These are phyloP conservation scores for Stagonosporopsis tanaceti DNA, from an alignment of 2,329 filamentous ascomycete species.

Conservation along the genomic window DNA sequence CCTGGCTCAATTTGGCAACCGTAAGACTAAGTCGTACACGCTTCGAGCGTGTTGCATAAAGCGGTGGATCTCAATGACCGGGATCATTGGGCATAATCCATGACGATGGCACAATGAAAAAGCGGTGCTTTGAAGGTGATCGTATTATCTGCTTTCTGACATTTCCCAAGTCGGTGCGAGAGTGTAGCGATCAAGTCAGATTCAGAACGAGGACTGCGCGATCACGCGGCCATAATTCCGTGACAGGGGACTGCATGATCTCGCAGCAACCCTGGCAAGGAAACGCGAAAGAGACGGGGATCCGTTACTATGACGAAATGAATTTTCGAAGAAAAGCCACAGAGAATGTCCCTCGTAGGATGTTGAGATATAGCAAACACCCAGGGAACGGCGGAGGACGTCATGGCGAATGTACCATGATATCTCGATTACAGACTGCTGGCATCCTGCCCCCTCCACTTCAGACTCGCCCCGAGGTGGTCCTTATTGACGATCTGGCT, in stretches of 20 bases:
- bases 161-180: background rate
- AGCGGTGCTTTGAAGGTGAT: background rate
- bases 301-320: background rate
- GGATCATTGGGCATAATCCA: background rate
- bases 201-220: background rate
- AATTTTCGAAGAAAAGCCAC: background rate
- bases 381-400: background rate
- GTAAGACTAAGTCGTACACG: background rate
- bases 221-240: background rate
- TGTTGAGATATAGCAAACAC: background rate
- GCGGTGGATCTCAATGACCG: background rate
- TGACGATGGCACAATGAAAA: background rate
- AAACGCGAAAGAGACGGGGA: background rate
- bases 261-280: constrained; percentile 11
- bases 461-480: background rate
- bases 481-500: too few species aligned
- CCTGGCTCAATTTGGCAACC: background rate
- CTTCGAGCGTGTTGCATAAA: background rate
- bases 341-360: background rate
- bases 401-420: background rate
- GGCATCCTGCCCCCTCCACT: background rate
- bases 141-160: background rate
- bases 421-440: background rate
- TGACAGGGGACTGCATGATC: constrained; percentile 17
- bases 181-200: background rate